A percentile compares a stretch with the other conserved stretches of the same genome.
These are phyloP conservation scores for Aspergillus glaucus DNA, from an alignment of 2,329 filamentous ascomycete genomes.

Conservation along the genomic window DNA sequence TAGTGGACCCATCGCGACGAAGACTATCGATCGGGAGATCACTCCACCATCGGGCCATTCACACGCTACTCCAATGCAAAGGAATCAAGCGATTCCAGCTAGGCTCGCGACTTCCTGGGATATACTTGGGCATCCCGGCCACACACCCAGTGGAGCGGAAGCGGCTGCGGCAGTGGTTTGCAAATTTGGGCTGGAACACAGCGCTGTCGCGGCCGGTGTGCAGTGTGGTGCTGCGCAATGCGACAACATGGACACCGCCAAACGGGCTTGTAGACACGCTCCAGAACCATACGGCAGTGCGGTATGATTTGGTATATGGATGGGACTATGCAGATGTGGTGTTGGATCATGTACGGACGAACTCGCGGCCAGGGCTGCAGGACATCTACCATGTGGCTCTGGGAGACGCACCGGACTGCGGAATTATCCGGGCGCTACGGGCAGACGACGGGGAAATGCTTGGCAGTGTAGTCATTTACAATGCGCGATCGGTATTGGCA, in stretches of 20 bases:
- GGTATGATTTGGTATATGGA: conserved; percentile 78
- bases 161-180: conserved; percentile 70
- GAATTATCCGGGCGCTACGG: conserved; percentile 75
- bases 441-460: conserved; percentile 61
- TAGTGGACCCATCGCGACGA: conserved; percentile 79
- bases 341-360: conserved; percentile 65
- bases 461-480: conserved; percentile 75
- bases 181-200: conserved; percentile 82
- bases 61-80: conserved; percentile 63
- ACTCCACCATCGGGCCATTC: conserved; percentile 76
- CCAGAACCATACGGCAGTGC: conserved; percentile 55
- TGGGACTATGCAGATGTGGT: conserved; percentile 69
- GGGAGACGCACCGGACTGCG: conserved; percentile 63
- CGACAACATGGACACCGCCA: conserved; percentile 67
- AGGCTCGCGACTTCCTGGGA: conserved; percentile 72
- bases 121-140: conserved; percentile 80
- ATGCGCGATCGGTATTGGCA: conserved; percentile 60
- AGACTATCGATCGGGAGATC: conserved; percentile 88
- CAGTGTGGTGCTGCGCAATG: conserved; percentile 67
- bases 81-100: conserved; percentile 75
- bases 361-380: conserved; percentile 68
- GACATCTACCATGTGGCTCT: conserved; percentile 75
- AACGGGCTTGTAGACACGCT: conserved; percentile 70
- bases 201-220: conserved; percentile 57
- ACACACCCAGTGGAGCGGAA: conserved; percentile 56